Evolutionary conservation across 495 filamentous ascomycete genomes (phyloP).

Genomic region (Cenococcum geophilum): DNA sequence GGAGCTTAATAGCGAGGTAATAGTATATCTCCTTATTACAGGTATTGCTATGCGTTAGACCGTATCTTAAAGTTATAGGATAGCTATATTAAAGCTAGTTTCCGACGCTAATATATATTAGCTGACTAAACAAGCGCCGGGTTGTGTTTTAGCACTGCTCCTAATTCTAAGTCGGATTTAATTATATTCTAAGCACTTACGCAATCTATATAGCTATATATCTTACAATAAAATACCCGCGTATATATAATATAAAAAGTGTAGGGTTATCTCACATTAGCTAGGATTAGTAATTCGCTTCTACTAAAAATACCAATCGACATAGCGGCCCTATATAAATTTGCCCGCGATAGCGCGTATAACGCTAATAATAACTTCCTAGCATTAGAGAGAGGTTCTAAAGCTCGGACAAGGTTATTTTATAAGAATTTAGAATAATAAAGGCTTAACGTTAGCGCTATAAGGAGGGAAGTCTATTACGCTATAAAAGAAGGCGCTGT

Average conservation of each 20-base stretch:
- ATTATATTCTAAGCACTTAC: conserved; percentile 5
- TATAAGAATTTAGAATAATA: background rate
- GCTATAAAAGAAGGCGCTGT: too few relatives aligned
- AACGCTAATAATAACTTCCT: background rate
- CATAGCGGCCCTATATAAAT: conserved; percentile 5
- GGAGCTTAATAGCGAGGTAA: background rate
- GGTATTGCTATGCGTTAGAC: too few relatives aligned
- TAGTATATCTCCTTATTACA: too few relatives aligned
- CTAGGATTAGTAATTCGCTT: conserved; percentile 9
- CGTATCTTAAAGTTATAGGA: too few relatives aligned
- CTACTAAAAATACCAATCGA: conserved; percentile 8
- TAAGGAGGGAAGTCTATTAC: too few relatives aligned
- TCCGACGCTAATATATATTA: background rate
- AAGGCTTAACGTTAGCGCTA: too few relatives aligned
- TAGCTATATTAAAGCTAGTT: too few relatives aligned
- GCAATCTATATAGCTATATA: conserved; percentile 2
- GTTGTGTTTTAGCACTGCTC: conserved; percentile 2
- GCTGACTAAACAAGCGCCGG: conserved; percentile 8
- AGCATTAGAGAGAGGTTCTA: too few relatives aligned
- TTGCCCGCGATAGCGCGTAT: background rate
- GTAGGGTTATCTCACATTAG: conserved; percentile 7
- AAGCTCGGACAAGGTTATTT: too few relatives aligned
- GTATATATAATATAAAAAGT: background rate
- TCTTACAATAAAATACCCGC: conserved; percentile 11
- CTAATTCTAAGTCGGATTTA: conserved; percentile 12